Evolutionary conservation across 805 yeast genomes (phyloP), one percentile per base, ranked within the genome.

Genomic region (Lachancea waltii): DNA sequence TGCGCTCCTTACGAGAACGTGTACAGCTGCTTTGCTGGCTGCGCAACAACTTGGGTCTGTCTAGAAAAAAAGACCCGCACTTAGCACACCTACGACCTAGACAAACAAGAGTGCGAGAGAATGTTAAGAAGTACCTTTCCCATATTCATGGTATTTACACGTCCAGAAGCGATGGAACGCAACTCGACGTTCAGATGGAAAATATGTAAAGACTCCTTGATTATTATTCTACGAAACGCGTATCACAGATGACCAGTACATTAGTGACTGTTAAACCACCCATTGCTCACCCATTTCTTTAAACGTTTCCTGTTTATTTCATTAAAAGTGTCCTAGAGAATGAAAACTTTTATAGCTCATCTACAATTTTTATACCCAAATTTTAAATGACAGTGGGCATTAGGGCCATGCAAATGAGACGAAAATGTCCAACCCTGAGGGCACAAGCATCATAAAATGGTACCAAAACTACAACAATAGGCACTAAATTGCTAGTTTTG

Each of bases 101-200:
- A 19, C 8, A 28, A 8, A 31, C 14, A 24, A 10, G 30, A n/a
- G 19, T 13, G 15, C 13, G 9, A 7, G 13, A 20, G 37, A 59
- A 76, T 81, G 85, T 82, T 69, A 74, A 83, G 72, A 70, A 72
- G 71, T 65, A 68, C 78, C 89, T 81, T 81, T 75, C 74, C 85
- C 86, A 77, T 68, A 76, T 73, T 75, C 86, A 80, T 77, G 81
- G 73, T n/a, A 63, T 69, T 34, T 54, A 57, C 65, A 70, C 69
- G 27, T 30, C 32, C 30, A 30, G 26, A 23, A 23, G 19, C 22
- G 13, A 31, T 35, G 24, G 32, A 36, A 23, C 33, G 33, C 25
- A 24, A 14, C 40, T 30, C 26, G 38, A 22, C 40, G 35, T 37
- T 52, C 77, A 74, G 76, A 77, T 77, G 87, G 85, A 78, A 75